phyloP scores from a whole-genome alignment of 345 rosid genomes.

The Populus ilicifolia region DNA sequence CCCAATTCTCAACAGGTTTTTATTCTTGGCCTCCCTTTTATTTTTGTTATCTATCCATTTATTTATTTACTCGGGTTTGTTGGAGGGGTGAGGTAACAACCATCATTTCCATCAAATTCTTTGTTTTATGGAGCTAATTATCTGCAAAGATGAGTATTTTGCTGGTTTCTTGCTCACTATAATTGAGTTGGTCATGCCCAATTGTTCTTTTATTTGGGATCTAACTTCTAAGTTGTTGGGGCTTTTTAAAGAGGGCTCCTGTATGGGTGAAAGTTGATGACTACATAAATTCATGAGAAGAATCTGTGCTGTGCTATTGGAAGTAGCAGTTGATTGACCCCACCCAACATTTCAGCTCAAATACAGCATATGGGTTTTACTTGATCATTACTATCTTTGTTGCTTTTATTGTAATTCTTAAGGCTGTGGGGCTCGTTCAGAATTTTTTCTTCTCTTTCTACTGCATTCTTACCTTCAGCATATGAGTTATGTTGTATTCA shows the following conservation, averaged over 20 bases:
- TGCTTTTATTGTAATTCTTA: background rate
- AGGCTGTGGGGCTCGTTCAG: background rate
- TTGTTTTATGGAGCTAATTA: background rate
- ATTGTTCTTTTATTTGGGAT: conserved; percentile 6
- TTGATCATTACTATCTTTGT: background rate
- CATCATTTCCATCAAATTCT: background rate
- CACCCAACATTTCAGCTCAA: background rate
- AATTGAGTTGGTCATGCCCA: background rate
- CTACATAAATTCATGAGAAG: background rate
- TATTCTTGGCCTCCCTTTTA: background rate
- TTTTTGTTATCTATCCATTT: background rate
- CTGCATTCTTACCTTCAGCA: background rate
- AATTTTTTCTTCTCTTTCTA: background rate
- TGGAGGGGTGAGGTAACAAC: background rate
- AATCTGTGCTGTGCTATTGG: background rate
- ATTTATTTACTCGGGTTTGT: background rate
- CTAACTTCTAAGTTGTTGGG: conserved; percentile 1
- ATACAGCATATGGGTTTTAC: background rate
- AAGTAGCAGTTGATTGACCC: background rate
- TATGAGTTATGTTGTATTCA: background rate
- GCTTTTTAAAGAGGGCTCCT: conserved; percentile 8
- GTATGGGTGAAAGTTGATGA: background rate
- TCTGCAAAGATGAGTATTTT: background rate
- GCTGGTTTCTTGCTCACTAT: conserved; percentile 1
- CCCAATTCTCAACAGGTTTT: conserved; percentile 30